These are phyloP conservation scores for Triangularia verruculosa DNA, from an alignment of 2,329 filamentous ascomycete genomes.

Conservation along the genomic window DNA sequence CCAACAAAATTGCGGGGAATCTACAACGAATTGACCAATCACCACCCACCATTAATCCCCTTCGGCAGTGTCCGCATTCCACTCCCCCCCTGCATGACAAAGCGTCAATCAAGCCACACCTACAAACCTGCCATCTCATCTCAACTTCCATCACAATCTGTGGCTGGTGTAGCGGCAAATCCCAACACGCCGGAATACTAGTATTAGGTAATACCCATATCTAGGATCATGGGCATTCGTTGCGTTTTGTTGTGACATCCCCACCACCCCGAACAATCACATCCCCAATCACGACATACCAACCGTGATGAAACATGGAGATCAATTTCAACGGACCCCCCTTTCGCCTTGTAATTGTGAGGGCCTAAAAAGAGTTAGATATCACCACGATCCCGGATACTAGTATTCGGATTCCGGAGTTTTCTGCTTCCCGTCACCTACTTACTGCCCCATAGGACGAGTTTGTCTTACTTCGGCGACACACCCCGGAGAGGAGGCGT, in stretches of 20 bases:
- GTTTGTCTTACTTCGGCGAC: too few species aligned
- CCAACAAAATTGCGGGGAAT: neutral
- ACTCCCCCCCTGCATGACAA: neutral
- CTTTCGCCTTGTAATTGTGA: neutral
- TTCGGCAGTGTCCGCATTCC: neutral
- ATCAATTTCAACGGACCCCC: too few species aligned
- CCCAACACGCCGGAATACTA: neutral
- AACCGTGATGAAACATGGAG: too few species aligned
- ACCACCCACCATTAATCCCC: neutral
- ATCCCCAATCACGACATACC: neutral
- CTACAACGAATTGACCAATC: neutral
- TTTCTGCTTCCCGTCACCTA: neutral
- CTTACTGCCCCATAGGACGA: too few species aligned
- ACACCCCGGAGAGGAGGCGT: too few species aligned
- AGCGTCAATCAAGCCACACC: neutral
- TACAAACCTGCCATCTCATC: neutral
- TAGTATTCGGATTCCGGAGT: neutral
- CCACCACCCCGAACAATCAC: neutral
- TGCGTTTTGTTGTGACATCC: neutral
- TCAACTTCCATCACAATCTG: too few species aligned
- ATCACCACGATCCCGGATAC: neutral
- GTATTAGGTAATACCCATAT: slow-evolving; percentile 4
- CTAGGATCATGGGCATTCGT: too few species aligned
- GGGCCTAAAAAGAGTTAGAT: neutral
- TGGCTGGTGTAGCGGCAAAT: neutral